These are phyloP conservation scores for Tetrastigma voinierianum DNA, from an alignment of 164 flowering plant species.

Conservation along the genomic window DNA sequence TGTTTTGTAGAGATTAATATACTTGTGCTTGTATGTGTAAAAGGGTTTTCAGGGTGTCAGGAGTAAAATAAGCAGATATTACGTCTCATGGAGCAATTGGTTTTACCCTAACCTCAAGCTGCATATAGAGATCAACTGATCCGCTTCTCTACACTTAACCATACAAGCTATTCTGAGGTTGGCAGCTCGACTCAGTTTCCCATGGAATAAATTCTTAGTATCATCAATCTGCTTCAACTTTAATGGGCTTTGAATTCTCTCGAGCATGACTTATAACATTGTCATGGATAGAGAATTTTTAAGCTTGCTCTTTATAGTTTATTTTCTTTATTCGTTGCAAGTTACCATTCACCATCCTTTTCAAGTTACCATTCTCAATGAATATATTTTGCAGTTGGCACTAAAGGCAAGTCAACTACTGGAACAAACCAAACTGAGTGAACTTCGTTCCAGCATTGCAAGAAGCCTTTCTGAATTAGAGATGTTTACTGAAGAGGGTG, in stretches of 20 bases:
- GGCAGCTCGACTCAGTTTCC: conserved; percentile 10
- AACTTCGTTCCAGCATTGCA: conserved; percentile 95
- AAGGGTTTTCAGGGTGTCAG: conserved; percentile 78
- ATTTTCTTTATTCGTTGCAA: too few relatives aligned
- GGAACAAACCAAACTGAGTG: conserved; percentile 96
- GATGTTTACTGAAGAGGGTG: conserved; percentile 99
- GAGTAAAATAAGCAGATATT: conserved; percentile 88
- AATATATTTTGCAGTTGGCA: conserved; percentile 70
- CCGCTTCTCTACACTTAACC: conserved; percentile 87
- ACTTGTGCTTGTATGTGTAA: conserved; percentile 1
- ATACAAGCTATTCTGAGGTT: conserved; percentile 94
- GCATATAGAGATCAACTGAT: conserved; percentile 90
- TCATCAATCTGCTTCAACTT: not conserved
- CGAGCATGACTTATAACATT: too few relatives aligned
- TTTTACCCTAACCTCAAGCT: conserved; percentile 97
- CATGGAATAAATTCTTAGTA: not conserved
- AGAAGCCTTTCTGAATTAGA: conserved; percentile 98
- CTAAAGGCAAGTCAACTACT: conserved; percentile 95
- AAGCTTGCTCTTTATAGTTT: too few relatives aligned
- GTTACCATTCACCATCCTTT: not conserved
- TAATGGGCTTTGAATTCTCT: too few relatives aligned
- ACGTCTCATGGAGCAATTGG: conserved; percentile 91
- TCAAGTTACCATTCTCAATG: too few relatives aligned
- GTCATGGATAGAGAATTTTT: too few relatives aligned
- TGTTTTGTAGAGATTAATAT: not conserved